Conservation (phyloP, 345 rosid species). For the Draba incana region DNA sequence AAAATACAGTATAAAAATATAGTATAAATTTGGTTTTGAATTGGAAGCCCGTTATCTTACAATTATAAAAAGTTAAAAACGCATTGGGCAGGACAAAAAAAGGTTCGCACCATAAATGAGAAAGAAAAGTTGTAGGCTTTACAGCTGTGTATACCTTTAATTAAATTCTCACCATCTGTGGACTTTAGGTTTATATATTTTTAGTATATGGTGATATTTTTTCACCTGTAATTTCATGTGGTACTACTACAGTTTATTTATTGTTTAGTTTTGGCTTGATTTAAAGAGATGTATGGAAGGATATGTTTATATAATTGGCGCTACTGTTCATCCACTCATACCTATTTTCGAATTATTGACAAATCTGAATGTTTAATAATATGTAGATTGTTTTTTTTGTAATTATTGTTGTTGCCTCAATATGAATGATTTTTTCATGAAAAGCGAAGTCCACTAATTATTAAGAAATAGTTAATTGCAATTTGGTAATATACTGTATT, state of each 20-base stretch:
- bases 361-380: slow-evolving; percentile 21
- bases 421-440: slow-evolving; percentile 7
- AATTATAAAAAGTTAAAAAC: too few relatives aligned
- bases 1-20: too few relatives aligned
- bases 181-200: slow-evolving; percentile 38
- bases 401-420: slow-evolving; percentile 12
- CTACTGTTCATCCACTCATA: slow-evolving; percentile 33
- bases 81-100: slow-evolving; percentile 42
- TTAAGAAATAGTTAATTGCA: not conserved
- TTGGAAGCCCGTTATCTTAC: too few relatives aligned
- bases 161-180: slow-evolving; percentile 39
- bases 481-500: slow-evolving; percentile 15
- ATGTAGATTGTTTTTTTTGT: not conserved
- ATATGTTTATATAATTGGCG: slow-evolving; percentile 22
- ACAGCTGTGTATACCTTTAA: slow-evolving; percentile 43
- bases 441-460: slow-evolving; percentile 38
- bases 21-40: too few relatives aligned
- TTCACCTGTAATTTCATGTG: slow-evolving; percentile 40
- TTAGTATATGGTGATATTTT: slow-evolving; percentile 15
- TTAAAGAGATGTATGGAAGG: slow-evolving; percentile 7
- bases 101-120: slow-evolving; percentile 47
- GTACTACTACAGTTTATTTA: slow-evolving; percentile 27
- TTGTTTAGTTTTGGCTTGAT: slow-evolving; percentile 9
- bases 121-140: slow-evolving; percentile 42
- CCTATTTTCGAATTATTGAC: slow-evolving; percentile 33